phyloP scores from a whole-genome alignment of 257 asterid species.

The Forsythia viridissima region DNA sequence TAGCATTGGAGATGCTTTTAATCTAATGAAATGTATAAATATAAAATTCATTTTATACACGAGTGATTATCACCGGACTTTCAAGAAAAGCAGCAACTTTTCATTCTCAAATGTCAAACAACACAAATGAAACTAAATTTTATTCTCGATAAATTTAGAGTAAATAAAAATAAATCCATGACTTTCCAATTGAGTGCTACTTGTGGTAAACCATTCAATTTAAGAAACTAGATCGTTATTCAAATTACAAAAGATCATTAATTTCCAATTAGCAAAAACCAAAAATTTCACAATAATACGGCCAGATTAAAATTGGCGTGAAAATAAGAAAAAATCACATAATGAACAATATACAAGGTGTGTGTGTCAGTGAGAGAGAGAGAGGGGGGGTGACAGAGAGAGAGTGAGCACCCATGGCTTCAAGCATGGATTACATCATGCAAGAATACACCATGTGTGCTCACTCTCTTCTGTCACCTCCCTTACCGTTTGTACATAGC shows the following conservation, averaged over 20 bases:
- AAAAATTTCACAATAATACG: neutral
- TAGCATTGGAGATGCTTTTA: too few relatives aligned
- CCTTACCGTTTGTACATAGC: neutral
- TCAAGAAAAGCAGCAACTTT: too few relatives aligned
- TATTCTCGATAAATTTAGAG: too few relatives aligned
- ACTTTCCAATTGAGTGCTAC: neutral
- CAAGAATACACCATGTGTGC: conserved; percentile 37
- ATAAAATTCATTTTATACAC: too few relatives aligned
- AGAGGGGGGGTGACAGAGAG: conserved; percentile 27
- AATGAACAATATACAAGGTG: neutral
- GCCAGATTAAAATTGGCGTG: neutral
- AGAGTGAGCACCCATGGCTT: conserved; percentile 34
- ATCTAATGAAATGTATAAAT: too few relatives aligned
- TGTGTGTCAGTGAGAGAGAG: neutral
- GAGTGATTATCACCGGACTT: too few relatives aligned
- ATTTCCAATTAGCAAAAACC: too few relatives aligned
- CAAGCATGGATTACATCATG: conserved; percentile 23
- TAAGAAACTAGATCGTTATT: neutral
- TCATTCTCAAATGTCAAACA: neutral
- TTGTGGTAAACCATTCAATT: neutral
- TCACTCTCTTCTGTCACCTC: conserved; percentile 41
- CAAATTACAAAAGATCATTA: too few relatives aligned
- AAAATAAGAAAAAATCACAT: too few relatives aligned
- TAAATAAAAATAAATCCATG: too few relatives aligned
- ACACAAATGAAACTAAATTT: neutral